These are phyloP conservation scores for Pyrenochaeta sp. DNA, from an alignment of 2,329 filamentous ascomycete species.

Conservation along the genomic window DNA sequence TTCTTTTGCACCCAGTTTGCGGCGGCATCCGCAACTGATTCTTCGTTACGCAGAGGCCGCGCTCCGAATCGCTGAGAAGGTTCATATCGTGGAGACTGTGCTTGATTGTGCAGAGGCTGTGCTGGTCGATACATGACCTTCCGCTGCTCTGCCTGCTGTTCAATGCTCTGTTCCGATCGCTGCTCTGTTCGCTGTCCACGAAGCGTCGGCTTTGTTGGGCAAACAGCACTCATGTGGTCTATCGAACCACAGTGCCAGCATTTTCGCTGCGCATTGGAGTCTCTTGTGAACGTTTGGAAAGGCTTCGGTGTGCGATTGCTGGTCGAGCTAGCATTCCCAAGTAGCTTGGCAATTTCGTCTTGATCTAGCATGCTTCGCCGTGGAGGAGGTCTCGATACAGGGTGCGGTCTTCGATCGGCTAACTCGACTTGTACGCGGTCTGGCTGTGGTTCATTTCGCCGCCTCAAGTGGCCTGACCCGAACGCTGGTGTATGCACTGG, in stretches of 20 bases:
- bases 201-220: constrained; percentile 36
- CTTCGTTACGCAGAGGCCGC: constrained; percentile 9
- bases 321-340: constrained; percentile 22
- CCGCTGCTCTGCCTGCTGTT: constrained; percentile 1
- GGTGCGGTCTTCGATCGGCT: constrained; percentile 7
- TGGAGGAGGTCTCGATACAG: constrained; percentile 12
- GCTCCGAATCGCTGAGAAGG: neutral
- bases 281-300: constrained; percentile 34
- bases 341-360: constrained; percentile 36
- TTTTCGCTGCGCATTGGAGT: constrained; percentile 29
- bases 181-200: constrained; percentile 20
- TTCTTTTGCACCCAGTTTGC: constrained; percentile 35
- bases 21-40: constrained; percentile 36
- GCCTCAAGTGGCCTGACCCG: constrained; percentile 33
- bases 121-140: constrained; percentile 20
- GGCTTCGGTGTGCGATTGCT: constrained; percentile 16
- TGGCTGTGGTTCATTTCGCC: constrained; percentile 32
- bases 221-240: constrained; percentile 33
- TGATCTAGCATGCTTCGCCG: constrained; percentile 35
- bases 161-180: neutral
- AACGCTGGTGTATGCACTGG: constrained; percentile 37
- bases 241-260: constrained; percentile 42
- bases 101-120: constrained; percentile 5
- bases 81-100: constrained; percentile 4
- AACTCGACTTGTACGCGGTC: constrained; percentile 2